A percentile compares a stretch with the other conserved stretches of the same genome.
Evolutionary conservation across 768 basidiomycete species (phyloP).

Genomic region (Panaeolus papilionaceus): DNA sequence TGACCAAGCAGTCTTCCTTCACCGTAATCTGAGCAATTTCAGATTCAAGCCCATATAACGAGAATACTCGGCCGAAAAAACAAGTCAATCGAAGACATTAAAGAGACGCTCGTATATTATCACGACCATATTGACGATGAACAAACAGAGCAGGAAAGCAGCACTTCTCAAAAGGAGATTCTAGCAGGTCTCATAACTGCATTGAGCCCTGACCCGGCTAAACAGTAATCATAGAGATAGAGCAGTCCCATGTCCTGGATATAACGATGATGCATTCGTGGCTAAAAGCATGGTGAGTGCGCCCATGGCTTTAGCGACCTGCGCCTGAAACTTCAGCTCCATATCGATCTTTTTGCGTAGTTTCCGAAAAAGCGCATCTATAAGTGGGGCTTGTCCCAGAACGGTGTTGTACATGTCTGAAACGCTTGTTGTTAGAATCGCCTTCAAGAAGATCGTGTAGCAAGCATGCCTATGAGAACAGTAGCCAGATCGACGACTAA

Average conservation of each 20-base stretch:
- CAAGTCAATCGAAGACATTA: conserved; percentile 72
- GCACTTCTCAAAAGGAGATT: conserved; percentile 68
- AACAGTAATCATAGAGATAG: conserved; percentile 16
- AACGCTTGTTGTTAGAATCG: conserved; percentile 9
- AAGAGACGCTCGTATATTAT: conserved; percentile 73
- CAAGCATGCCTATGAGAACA: conserved; percentile 79
- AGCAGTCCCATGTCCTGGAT: background rate
- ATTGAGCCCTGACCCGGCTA: conserved; percentile 39
- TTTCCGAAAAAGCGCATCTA: conserved; percentile 85
- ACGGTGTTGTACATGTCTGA: conserved; percentile 92
- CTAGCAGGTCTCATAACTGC: conserved; percentile 71
- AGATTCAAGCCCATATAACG: conserved; percentile 81
- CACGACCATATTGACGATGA: conserved; percentile 73
- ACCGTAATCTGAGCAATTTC: conserved; percentile 1
- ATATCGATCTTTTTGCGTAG: conserved; percentile 84
- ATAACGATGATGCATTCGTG: conserved; percentile 35
- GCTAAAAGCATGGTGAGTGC: conserved; percentile 91
- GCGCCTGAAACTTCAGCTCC: conserved; percentile 89
- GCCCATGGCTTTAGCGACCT: conserved; percentile 82
- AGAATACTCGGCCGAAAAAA: conserved; percentile 80
- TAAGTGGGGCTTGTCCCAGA: conserved; percentile 92
- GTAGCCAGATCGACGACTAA: conserved; percentile 82
- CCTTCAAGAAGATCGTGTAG: background rate
- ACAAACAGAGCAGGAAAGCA: conserved; percentile 36
- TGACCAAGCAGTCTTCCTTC: background rate